Evolutionary conservation across 192 early-diverging fungal species (phyloP).

Genomic region (Backusella psychrophila): DNA sequence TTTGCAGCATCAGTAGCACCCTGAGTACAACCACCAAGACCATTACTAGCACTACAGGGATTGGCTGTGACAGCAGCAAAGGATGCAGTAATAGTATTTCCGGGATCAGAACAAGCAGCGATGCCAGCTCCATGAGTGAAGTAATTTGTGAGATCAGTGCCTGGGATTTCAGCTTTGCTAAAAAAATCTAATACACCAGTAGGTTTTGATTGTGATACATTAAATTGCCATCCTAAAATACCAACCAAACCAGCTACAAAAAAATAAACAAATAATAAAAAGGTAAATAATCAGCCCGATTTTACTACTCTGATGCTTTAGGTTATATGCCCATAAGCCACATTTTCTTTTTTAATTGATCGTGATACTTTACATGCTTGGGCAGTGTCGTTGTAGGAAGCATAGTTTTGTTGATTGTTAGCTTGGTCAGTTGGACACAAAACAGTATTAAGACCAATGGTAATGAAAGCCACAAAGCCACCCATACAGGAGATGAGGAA

Average conservation of each 20-base stretch:
- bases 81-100: conserved; percentile 29
- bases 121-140: conserved; percentile 33
- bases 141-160: conserved; percentile 58
- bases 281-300: background rate
- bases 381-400: conserved; percentile 39
- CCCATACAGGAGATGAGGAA: conserved; percentile 79
- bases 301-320: background rate
- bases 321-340: background rate
- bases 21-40: conserved; percentile 42
- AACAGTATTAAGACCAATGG: conserved; percentile 64
- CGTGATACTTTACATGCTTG: conserved; percentile 16
- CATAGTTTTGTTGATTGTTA: conserved; percentile 50
- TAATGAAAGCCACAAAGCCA: conserved; percentile 78
- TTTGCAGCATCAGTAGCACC: conserved; percentile 25
- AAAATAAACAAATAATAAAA: conserved; percentile 30
- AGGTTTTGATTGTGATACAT: conserved; percentile 26
- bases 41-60: conserved; percentile 44
- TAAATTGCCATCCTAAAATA: conserved; percentile 48
- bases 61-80: conserved; percentile 42
- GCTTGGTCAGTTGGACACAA: conserved; percentile 57
- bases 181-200: conserved; percentile 37
- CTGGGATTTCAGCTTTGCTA: conserved; percentile 32
- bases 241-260: conserved; percentile 32
- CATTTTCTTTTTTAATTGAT: background rate
- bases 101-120: conserved; percentile 26